Base-by-base conservation (phyloP, 2,329 filamentous ascomycete species). In the Aspergillus chevalieri region DNA sequence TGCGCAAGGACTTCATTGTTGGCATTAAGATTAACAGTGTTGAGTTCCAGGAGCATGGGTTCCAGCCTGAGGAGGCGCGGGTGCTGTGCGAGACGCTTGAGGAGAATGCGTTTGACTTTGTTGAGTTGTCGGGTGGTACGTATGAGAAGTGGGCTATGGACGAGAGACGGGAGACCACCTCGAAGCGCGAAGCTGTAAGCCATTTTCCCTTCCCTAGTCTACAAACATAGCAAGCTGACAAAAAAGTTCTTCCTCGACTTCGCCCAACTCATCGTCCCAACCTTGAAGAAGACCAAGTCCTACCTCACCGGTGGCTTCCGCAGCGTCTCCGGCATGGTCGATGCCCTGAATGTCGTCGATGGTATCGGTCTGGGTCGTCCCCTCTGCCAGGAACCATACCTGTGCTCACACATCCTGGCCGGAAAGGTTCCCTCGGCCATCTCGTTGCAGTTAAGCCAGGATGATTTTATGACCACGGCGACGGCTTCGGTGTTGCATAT, bases 391-490 rank as follows among this genome's bases (percentile, higher is more conserved):
- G 80, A 83, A 58, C 74, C 73, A 17, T 46, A 52, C 19, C 42
- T 68, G 6, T 51, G 56, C 21, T 59, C 57, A 12, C 55, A 62
- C 24, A 54, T 65, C 14, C 52, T 64, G 33, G 53, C 54, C 5
- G 61, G 62, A n/a, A 67, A 67, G 52, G 54, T 80, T 5, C n/a
- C 28, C 7, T 53, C 58, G 2, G 60, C 58, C 2, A 57, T 61
- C 22, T 49, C 57, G 43, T 78, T 86, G 67, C 94, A 92, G 74
- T 91, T 95, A 76, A 90, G 95, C 75, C 69, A 90, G 75, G 94
- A 89, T 71, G 89, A 94, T 72, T 95, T 80, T 75, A 89, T 89
- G 54, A 85, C 83, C 54, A 83, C 79, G 55, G 81, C 86, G 38
- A 51, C 48, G 39, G 51, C 15, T 8, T 56, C 39, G 49, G 55